A percentile compares a stretch with the other conserved stretches of the same genome.
Evolutionary conservation across 2,329 filamentous ascomycete species (phyloP).

Genomic region (Drechslerella stenobrocha): DNA sequence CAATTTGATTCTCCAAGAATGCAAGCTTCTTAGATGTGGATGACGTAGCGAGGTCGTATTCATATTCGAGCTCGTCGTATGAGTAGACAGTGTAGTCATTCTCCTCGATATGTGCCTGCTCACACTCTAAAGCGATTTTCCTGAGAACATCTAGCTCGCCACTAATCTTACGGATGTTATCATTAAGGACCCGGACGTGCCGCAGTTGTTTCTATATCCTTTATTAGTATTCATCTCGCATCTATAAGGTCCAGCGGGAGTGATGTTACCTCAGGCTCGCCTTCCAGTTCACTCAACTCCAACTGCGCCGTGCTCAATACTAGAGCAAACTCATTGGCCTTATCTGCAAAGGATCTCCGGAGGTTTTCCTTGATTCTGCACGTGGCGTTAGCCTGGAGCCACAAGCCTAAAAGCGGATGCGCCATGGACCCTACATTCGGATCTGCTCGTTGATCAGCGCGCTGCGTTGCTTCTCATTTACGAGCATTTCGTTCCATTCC

Average conservation of each 20-base stretch:
- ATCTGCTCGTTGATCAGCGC: slow-evolving; percentile 98
- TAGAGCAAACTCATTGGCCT: slow-evolving; percentile 95
- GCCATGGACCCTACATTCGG: slow-evolving; percentile 66
- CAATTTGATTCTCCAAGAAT: slow-evolving; percentile 98
- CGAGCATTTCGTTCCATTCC: slow-evolving; percentile 78
- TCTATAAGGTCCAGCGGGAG: neutral
- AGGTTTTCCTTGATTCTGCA: slow-evolving; percentile 88
- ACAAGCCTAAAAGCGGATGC: neutral
- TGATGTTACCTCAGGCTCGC: slow-evolving; percentile 74
- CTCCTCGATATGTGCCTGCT: slow-evolving; percentile 97
- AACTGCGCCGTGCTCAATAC: slow-evolving; percentile 92
- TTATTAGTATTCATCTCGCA: neutral
- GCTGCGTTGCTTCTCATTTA: slow-evolving; percentile 82
- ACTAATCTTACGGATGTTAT: slow-evolving; percentile 85
- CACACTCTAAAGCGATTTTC: slow-evolving; percentile 81
- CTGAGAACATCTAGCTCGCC: slow-evolving; percentile 86
- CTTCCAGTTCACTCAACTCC: slow-evolving; percentile 94
- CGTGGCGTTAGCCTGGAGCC: slow-evolving; percentile 53
- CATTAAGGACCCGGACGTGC: slow-evolving; percentile 81
- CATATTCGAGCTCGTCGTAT: slow-evolving; percentile 93
- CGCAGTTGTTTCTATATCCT: slow-evolving; percentile 68
- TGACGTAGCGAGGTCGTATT: slow-evolving; percentile 84
- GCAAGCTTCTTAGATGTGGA: slow-evolving; percentile 94
- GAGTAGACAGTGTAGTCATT: slow-evolving; percentile 99
- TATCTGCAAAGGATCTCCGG: slow-evolving; percentile 90